Percentiles rank a stretch among this genome's conserved stretches.
Conservation (phyloP, 495 filamentous ascomycete species). For the Penicillium manginii region DNA sequence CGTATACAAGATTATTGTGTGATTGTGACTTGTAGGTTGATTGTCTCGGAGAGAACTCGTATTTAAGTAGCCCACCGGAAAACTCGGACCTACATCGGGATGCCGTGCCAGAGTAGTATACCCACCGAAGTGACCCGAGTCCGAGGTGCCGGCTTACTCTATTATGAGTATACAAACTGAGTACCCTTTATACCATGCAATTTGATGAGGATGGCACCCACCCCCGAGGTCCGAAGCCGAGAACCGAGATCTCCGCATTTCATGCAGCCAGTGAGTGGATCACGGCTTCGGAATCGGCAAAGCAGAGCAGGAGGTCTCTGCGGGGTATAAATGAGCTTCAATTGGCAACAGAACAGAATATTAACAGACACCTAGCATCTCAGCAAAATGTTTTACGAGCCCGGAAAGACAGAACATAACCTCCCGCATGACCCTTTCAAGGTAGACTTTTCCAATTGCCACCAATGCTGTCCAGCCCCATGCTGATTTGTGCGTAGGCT, state of each 20-base stretch:
- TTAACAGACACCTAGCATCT: not conserved
- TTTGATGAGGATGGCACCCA: not conserved
- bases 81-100: conserved; percentile 3
- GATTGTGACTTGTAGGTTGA: not conserved
- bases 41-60: not conserved
- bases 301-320: not conserved
- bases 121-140: not conserved
- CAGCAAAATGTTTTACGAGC: conserved; percentile 39
- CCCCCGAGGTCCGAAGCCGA: not conserved
- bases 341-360: not conserved
- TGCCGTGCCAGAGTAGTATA: not conserved
- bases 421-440: conserved; percentile 50
- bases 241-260: not conserved
- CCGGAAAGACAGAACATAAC: conserved; percentile 38
- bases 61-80: conserved; percentile 3
- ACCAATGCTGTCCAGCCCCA: not conserved
- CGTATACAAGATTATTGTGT: not conserved
- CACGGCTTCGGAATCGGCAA: not conserved
- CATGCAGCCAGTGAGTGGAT: not conserved
- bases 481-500: conserved; percentile 25
- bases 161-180: not conserved
- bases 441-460: conserved; percentile 17
- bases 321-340: not conserved
- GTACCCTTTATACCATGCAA: not conserved
- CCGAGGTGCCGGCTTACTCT: not conserved